These are phyloP conservation scores for Cryphonectria japonica DNA, from an alignment of 2,329 filamentous ascomycete species.

Conservation along the genomic window DNA sequence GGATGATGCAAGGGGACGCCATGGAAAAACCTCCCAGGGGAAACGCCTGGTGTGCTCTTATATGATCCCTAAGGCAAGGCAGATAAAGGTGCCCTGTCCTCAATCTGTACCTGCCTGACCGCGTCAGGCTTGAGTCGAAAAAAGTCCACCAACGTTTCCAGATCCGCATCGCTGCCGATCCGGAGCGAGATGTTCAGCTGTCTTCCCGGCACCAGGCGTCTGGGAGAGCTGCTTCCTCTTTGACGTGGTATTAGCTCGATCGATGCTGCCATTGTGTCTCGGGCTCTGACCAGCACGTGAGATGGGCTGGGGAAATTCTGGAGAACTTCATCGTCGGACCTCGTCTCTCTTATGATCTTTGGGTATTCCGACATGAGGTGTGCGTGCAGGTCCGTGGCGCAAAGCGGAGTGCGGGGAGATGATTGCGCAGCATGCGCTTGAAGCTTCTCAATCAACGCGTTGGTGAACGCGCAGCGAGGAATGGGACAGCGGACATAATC, in stretches of 20 bases:
- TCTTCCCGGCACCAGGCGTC: slow-evolving; percentile 36
- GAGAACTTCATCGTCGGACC: slow-evolving; percentile 50
- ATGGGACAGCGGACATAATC: slow-evolving; percentile 50
- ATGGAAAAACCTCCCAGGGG: neutral
- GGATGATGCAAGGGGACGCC: neutral
- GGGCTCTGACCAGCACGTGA: slow-evolving; percentile 59
- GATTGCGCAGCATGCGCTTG: slow-evolving; percentile 50
- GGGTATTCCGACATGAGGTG: slow-evolving; percentile 56
- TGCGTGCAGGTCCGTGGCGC: slow-evolving; percentile 57
- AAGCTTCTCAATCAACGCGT: slow-evolving; percentile 53
- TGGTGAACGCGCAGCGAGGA: slow-evolving; percentile 57
- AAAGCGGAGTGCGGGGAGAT: slow-evolving; percentile 44
- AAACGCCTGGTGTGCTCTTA: neutral
- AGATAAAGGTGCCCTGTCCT: slow-evolving; percentile 43
- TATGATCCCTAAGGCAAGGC: neutral
- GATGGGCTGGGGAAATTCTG: slow-evolving; percentile 58
- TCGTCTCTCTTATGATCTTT: slow-evolving; percentile 54
- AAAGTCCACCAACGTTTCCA: slow-evolving; percentile 62
- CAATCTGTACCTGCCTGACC: slow-evolving; percentile 58
- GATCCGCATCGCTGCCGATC: slow-evolving; percentile 52
- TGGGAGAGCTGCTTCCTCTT: slow-evolving; percentile 44
- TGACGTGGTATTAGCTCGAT: slow-evolving; percentile 57
- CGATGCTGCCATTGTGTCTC: slow-evolving; percentile 55
- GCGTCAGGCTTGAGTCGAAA: slow-evolving; percentile 61
- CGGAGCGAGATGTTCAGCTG: slow-evolving; percentile 53